These are phyloP conservation scores for Microcyclosporella mali DNA, from an alignment of 2,329 filamentous ascomycete genomes.

Conservation along the genomic window DNA sequence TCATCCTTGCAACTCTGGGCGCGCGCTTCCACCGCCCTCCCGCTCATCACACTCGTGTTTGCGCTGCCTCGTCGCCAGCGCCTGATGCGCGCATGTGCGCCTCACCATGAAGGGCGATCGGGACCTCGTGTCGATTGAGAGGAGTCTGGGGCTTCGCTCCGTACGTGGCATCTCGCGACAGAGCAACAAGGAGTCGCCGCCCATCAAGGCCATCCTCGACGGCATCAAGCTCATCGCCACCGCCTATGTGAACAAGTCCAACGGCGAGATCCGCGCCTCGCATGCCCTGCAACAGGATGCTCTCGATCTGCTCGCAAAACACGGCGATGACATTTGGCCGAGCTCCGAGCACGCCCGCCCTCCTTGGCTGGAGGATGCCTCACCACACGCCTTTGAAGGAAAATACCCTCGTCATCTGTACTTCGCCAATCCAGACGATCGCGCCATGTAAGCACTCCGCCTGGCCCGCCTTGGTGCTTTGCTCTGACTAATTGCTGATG, in stretches of 20 bases:
- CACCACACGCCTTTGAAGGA: slow-evolving; percentile 6
- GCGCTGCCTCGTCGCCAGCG: too few relatives aligned
- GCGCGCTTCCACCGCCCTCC: too few relatives aligned
- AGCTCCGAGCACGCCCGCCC: background rate
- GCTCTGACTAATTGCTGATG: too few relatives aligned
- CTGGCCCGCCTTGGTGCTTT: background rate
- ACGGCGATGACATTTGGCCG: slow-evolving; percentile 9
- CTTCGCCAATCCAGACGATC: slow-evolving; percentile 4
- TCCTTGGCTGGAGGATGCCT: slow-evolving; percentile 6
- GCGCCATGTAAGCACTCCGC: slow-evolving; percentile 6
- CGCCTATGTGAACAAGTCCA: slow-evolving; percentile 4
- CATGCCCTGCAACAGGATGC: slow-evolving; percentile 4
- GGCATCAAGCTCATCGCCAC: slow-evolving; percentile 8
- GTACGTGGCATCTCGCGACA: slow-evolving; percentile 11
- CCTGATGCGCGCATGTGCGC: too few relatives aligned
- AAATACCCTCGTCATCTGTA: slow-evolving; percentile 6
- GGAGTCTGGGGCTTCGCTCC: slow-evolving; percentile 7
- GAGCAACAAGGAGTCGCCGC: slow-evolving; percentile 7
- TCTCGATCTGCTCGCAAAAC: slow-evolving; percentile 5
- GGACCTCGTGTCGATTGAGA: slow-evolving; percentile 9
- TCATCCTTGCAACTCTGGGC: too few relatives aligned
- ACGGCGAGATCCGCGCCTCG: slow-evolving; percentile 8
- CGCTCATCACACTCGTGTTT: too few relatives aligned
- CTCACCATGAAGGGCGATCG: slow-evolving; percentile 3
- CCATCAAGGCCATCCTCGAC: slow-evolving; percentile 8